Percentiles rank a stretch among this genome's conserved stretches.
These are phyloP conservation scores for Polyporus arcularius DNA, from an alignment of 768 basidiomycete genomes.

Conservation along the genomic window DNA sequence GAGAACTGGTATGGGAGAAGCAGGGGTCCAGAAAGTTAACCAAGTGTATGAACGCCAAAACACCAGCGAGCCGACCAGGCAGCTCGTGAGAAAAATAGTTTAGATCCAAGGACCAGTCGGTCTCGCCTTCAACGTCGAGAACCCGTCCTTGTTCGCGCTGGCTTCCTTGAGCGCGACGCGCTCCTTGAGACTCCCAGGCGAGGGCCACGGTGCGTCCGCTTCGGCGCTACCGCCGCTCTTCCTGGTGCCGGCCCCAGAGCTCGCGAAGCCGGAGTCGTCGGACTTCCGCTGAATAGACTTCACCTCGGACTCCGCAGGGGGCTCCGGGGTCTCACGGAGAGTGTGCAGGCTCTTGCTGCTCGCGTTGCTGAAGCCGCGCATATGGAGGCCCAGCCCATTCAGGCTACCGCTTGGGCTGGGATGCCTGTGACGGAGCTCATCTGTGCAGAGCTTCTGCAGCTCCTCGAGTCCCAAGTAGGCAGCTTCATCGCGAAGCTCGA, in stretches of 20 bases:
- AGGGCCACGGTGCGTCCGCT: slow-evolving; percentile 18
- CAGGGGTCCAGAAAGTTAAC: background rate
- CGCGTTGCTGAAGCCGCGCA: slow-evolving; percentile 51
- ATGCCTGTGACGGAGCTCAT: slow-evolving; percentile 61
- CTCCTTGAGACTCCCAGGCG: slow-evolving; percentile 10
- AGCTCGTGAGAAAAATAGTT: background rate
- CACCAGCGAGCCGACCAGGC: background rate
- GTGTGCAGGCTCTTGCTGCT: slow-evolving; percentile 62
- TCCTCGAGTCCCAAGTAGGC: slow-evolving; percentile 68
- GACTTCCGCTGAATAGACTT: slow-evolving; percentile 15
- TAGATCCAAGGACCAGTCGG: slow-evolving; percentile 30
- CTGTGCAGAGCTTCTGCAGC: slow-evolving; percentile 63
- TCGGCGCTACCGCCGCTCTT: slow-evolving; percentile 22
- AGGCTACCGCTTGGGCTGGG: slow-evolving; percentile 29
- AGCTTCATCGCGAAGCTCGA: slow-evolving; percentile 81
- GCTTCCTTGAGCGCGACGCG: slow-evolving; percentile 8
- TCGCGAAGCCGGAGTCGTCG: slow-evolving; percentile 27
- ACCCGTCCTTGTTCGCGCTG: slow-evolving; percentile 16
- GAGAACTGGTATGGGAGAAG: background rate
- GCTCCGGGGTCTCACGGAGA: slow-evolving; percentile 54
- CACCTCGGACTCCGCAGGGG: slow-evolving; percentile 9
- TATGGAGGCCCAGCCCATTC: slow-evolving; percentile 31
- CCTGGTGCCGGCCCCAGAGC: slow-evolving; percentile 13
- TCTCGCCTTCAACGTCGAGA: slow-evolving; percentile 15
- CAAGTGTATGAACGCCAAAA: background rate